A percentile compares a stretch with the other conserved stretches of the same genome.
Evolutionary conservation across 2,329 filamentous ascomycete genomes (phyloP).

Genomic region (Sporothrix curviconia): DNA sequence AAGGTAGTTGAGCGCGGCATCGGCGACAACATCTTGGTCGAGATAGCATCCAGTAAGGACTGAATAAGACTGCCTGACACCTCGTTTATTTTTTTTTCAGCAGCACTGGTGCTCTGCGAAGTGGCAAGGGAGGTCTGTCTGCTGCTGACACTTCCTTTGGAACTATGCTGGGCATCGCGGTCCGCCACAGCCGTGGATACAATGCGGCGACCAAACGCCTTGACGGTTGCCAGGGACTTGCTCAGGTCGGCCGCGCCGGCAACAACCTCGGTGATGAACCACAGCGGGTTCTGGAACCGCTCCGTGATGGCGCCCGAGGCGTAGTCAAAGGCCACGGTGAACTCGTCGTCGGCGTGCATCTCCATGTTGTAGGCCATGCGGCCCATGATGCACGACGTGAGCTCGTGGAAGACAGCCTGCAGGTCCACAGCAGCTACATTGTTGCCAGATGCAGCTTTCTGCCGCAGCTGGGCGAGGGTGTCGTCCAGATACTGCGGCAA

Average conservation of each 20-base stretch:
- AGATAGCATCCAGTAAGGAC: constrained; percentile 51
- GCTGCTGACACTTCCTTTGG: neutral
- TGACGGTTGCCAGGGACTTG: constrained; percentile 35
- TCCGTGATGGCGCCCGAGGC: constrained; percentile 54
- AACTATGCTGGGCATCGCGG: constrained; percentile 21
- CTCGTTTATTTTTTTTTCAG: constrained; percentile 26
- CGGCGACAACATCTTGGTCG: constrained; percentile 51
- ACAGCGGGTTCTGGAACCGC: constrained; percentile 60
- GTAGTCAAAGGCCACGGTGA: constrained; percentile 55
- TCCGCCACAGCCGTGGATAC: constrained; percentile 48
- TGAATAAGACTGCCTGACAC: constrained; percentile 53
- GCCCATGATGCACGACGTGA: constrained; percentile 61
- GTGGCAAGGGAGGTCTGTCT: neutral
- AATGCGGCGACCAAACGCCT: constrained; percentile 50
- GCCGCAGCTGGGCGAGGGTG: constrained; percentile 34
- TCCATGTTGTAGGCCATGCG: constrained; percentile 64
- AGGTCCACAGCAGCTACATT: constrained; percentile 53
- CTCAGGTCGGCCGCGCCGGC: constrained; percentile 40
- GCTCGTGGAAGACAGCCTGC: constrained; percentile 54
- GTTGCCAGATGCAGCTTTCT: no score
- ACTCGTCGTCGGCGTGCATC: constrained; percentile 55
- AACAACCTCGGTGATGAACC: constrained; percentile 52
- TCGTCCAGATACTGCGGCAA: constrained; percentile 48
- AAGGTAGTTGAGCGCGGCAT: constrained; percentile 60
- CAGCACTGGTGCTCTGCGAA: neutral